Percentiles rank a stretch among this genome's conserved stretches.
These are phyloP conservation scores for Infundibulicybe gibba DNA, from an alignment of 768 basidiomycete genomes.

Conservation along the genomic window DNA sequence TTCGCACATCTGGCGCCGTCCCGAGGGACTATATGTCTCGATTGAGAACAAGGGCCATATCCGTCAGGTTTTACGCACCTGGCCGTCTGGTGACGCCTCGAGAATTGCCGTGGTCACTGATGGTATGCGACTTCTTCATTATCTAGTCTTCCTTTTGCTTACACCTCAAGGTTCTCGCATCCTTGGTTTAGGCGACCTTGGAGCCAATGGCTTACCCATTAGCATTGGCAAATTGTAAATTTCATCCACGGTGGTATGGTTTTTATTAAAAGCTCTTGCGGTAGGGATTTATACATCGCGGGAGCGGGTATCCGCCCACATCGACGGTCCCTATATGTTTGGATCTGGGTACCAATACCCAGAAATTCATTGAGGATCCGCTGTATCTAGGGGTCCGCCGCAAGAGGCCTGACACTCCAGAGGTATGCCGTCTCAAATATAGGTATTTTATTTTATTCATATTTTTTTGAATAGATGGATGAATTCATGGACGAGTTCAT, in stretches of 20 bases:
- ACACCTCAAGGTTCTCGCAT: conserved; percentile 56
- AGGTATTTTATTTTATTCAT: background rate
- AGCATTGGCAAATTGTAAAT: conserved; percentile 71
- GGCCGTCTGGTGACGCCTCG: conserved; percentile 39
- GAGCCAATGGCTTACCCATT: conserved; percentile 52
- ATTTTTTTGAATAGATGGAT: conserved; percentile 44
- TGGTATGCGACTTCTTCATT: conserved; percentile 34
- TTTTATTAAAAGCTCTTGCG: background rate
- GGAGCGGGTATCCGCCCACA: conserved; percentile 61
- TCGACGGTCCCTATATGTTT: conserved; percentile 63
- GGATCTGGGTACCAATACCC: conserved; percentile 77
- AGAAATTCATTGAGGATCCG: conserved; percentile 62
- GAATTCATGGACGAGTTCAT: conserved; percentile 79
- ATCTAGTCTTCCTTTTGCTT: conserved; percentile 5
- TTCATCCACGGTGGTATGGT: background rate
- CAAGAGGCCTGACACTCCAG: conserved; percentile 39
- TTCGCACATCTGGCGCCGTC: conserved; percentile 64
- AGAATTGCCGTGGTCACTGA: conserved; percentile 80
- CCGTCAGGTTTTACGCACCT: conserved; percentile 48
- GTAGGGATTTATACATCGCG: conserved; percentile 64
- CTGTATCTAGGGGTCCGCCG: conserved; percentile 71
- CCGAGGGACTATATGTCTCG: conserved; percentile 59
- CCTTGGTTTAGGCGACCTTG: conserved; percentile 58
- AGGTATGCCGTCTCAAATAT: conserved; percentile 24
- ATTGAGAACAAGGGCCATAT: conserved; percentile 67